Base-by-base conservation (phyloP, 345 rosid species). In the Eucalyptus sp. region DNA sequence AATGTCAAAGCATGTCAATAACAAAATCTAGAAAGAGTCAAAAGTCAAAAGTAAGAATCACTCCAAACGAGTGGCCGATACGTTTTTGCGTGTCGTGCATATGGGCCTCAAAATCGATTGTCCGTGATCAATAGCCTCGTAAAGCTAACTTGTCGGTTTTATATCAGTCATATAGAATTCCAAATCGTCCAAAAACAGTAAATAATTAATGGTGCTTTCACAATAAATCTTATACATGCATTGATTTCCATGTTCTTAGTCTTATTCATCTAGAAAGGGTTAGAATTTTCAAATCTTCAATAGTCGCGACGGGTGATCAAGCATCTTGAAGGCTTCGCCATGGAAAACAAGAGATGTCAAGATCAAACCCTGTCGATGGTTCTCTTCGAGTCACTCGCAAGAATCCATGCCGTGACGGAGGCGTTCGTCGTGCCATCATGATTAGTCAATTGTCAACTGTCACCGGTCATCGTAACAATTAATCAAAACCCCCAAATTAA, bases 261-360 rank as follows among this genome's bases (percentile, higher is more conserved):
- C 27, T 37, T 37, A 18, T 16, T 37, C 81, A 37, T 41, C 25
- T 10, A 71, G 6, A 33, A 68, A 13, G 11, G 43, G 25, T 33
- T 5, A 20, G 7, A 68, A 68, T 4, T 68, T 16, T 8, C 46
- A 37, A 71, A 37, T 37, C 27, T 18, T 37, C 4, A 8, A 18
- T 18, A 18, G 27, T 17, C 10, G 24, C 1, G 4, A 22, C 13
- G 1, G 1, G 4, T 20, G 13, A 2, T 37, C 27, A 0, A 3
- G 4, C 7, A 5, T 37, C 46, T 71, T 3, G 4, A 37, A 31
- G 18, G 11, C 41, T 71, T 37, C 13, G 2, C 2, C 3, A 1
- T 6, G 0, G 1, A 37, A 71, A 18, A 25, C 13, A 14, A 68
- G 24, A 33, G 13, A 33, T 17, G 13, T 8, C 2, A 13, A 68